A percentile compares a stretch with the other conserved stretches of the same genome.
These are phyloP conservation scores for Geosiphon pyriformis DNA, from an alignment of 192 early-diverging fungal species.

Conservation along the genomic window DNA sequence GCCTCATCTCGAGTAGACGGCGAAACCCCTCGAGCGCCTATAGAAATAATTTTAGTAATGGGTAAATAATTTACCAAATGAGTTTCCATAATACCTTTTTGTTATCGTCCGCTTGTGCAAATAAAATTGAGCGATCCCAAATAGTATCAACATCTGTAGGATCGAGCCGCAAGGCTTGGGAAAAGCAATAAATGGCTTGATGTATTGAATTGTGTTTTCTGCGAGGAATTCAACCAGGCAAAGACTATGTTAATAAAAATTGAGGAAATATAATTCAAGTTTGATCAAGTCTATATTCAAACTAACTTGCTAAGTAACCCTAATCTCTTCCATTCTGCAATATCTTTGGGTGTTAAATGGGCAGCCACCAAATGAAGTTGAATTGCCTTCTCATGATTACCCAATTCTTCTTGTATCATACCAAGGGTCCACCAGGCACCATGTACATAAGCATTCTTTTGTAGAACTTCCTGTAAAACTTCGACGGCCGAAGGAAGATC, in stretches of 20 bases:
- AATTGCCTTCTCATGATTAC: slow-evolving; percentile 64
- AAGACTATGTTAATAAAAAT: no score
- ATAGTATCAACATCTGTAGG: slow-evolving; percentile 62
- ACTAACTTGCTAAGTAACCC: slow-evolving; percentile 64
- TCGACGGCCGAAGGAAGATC: slow-evolving; percentile 68
- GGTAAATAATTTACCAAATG: slow-evolving; percentile 29
- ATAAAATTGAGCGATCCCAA: slow-evolving; percentile 62
- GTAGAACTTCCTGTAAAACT: slow-evolving; percentile 75
- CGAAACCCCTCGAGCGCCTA: slow-evolving; percentile 56
- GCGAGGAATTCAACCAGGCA: background rate
- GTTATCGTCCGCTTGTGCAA: slow-evolving; percentile 46
- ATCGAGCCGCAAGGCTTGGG: slow-evolving; percentile 59
- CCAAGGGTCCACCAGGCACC: slow-evolving; percentile 88
- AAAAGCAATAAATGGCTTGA: slow-evolving; percentile 82
- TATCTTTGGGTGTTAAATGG: slow-evolving; percentile 71
- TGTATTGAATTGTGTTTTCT: slow-evolving; percentile 58
- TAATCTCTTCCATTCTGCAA: slow-evolving; percentile 75
- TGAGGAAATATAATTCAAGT: no score
- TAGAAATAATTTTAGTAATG: slow-evolving; percentile 20
- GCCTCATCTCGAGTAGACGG: slow-evolving; percentile 51
- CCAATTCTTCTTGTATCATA: slow-evolving; percentile 83
- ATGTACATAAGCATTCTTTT: slow-evolving; percentile 59
- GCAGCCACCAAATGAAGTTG: slow-evolving; percentile 86
- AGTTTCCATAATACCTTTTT: slow-evolving; percentile 38
- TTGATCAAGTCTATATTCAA: no score